Evolutionary conservation across 148 eudicot species (phyloP).

Genomic region (Amaranthus cruentus): DNA sequence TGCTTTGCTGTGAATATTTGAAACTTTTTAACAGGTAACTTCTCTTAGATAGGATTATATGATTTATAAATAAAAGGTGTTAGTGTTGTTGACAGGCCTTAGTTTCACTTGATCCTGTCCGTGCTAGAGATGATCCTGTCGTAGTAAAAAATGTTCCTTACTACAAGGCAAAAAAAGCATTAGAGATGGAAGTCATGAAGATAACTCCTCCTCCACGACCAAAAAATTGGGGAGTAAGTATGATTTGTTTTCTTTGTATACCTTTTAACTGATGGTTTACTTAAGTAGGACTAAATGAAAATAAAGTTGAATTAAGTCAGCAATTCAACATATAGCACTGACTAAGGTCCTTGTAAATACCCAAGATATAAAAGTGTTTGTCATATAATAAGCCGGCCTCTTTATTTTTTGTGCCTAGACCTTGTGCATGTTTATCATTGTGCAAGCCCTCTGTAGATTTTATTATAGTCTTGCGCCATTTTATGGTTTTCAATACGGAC

Average conservation of each 20-base stretch:
- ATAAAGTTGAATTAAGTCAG: background rate
- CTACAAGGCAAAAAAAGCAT: slow-evolving; percentile 65
- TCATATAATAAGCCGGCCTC: too few relatives aligned
- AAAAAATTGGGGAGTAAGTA: slow-evolving; percentile 76
- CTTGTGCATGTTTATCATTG: background rate
- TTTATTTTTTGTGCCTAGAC: background rate
- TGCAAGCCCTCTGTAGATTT: background rate
- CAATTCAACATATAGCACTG: background rate
- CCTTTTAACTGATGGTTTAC: background rate
- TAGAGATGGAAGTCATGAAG: slow-evolving; percentile 82
- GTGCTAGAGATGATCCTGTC: slow-evolving; percentile 80
- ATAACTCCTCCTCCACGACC: slow-evolving; percentile 89
- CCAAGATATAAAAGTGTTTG: background rate
- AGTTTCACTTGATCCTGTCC: slow-evolving; percentile 69
- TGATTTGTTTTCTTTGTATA: background rate
- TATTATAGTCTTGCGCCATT: background rate
- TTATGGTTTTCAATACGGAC: too few relatives aligned
- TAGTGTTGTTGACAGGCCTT: slow-evolving; percentile 51
- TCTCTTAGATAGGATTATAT: background rate
- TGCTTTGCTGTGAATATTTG: background rate
- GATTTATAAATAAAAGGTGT: background rate
- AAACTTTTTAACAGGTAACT: background rate
- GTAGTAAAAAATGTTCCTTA: slow-evolving; percentile 67
- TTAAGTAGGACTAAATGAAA: background rate
- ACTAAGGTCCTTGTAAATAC: background rate